Base-by-base conservation (phyloP, 2,329 filamentous ascomycete genomes). In the Cryphonectria nitschkei region DNA sequence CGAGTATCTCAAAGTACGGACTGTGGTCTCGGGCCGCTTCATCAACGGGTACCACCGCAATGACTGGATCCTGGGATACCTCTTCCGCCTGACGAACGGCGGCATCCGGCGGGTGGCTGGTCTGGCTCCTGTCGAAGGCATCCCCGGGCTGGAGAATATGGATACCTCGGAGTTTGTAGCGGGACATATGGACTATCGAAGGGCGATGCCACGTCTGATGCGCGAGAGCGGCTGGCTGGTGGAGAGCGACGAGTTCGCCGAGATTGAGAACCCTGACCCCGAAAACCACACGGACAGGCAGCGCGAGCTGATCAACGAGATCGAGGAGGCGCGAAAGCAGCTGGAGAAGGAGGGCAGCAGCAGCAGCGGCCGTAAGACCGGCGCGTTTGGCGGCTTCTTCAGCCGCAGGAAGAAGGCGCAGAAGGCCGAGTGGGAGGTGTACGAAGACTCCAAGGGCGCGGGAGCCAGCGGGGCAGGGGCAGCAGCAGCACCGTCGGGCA, bases 241-340 rank as follows among this genome's bases (percentile, higher is more conserved):
- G 3, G 91, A 97, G 77, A 95, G 92, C 74, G 94, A 98, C 76
- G 95, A 98, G 79, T 99, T 98, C 78, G 91, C 89, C 0, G 96
- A 99, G 81, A 98, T 99, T 72, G 96, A 98, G 79, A 96, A 99
- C 75, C 94, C 96, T 0, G 96, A 99, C 77, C 96, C 96, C 0
- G 96, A 98, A 0, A 95, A 97, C 75, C 95, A 98, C 81, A 87
- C 89, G 66, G 87, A 94, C 78, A 87, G 95, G 64, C 96, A 99
- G 81, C 88, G 94, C 69, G 95, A 98, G 81, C 88, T 99, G 58
- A 97, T 99, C 79, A 94, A 92, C 76, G 96, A 99, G 81, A 97
- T 99, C 67, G 95, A 98, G 79, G 95, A 97, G 81, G 96, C 96
- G 8, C 89, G 96, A 52, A 94, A 92, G 78, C 90, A 96, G 76